A percentile compares a stretch with the other conserved stretches of the same genome.
phyloP scores from a whole-genome alignment of 495 filamentous ascomycete genomes.

The Podospora bellae-mahoneyi region DNA sequence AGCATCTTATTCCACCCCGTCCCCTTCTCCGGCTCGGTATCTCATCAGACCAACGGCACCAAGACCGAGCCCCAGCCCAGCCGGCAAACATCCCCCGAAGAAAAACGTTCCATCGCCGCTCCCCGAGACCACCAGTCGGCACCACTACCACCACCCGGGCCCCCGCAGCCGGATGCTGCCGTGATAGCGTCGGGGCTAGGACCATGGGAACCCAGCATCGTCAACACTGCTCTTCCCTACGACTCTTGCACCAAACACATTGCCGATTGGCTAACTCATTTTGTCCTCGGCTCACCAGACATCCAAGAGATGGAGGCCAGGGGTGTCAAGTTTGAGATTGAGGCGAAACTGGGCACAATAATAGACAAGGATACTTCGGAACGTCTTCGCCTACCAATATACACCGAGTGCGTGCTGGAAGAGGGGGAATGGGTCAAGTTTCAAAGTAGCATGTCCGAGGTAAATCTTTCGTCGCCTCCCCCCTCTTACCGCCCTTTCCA shows the following conservation, averaged over 20 bases:
- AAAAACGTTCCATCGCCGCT: slow-evolving; percentile 35
- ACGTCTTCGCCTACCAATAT: slow-evolving; percentile 61
- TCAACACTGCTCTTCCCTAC: slow-evolving; percentile 56
- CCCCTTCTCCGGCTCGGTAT: slow-evolving; percentile 18
- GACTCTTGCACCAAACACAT: slow-evolving; percentile 65
- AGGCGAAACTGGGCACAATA: slow-evolving; percentile 82
- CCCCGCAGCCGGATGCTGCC: slow-evolving; percentile 11
- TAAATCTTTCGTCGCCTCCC: slow-evolving; percentile 41
- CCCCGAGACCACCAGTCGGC: slow-evolving; percentile 10
- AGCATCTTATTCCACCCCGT: slow-evolving; percentile 36
- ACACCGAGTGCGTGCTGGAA: slow-evolving; percentile 61
- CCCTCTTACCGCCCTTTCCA: background rate
- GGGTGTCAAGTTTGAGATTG: slow-evolving; percentile 81
- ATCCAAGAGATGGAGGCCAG: slow-evolving; percentile 50
- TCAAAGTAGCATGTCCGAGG: slow-evolving; percentile 80
- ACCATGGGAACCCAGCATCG: slow-evolving; percentile 73
- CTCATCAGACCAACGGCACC: slow-evolving; percentile 35
- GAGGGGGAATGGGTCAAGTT: slow-evolving; percentile 54
- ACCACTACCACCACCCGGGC: slow-evolving; percentile 11
- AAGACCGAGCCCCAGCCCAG: slow-evolving; percentile 40
- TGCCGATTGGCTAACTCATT: slow-evolving; percentile 69
- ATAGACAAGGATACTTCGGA: slow-evolving; percentile 66
- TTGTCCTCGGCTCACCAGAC: slow-evolving; percentile 60
- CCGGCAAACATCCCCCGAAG: slow-evolving; percentile 48
- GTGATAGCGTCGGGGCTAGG: slow-evolving; percentile 34